Percentiles rank a stretch among this genome's conserved stretches.
Conservation (phyloP, 2,329 filamentous ascomycete genomes). For the Aschersonia sp. region DNA sequence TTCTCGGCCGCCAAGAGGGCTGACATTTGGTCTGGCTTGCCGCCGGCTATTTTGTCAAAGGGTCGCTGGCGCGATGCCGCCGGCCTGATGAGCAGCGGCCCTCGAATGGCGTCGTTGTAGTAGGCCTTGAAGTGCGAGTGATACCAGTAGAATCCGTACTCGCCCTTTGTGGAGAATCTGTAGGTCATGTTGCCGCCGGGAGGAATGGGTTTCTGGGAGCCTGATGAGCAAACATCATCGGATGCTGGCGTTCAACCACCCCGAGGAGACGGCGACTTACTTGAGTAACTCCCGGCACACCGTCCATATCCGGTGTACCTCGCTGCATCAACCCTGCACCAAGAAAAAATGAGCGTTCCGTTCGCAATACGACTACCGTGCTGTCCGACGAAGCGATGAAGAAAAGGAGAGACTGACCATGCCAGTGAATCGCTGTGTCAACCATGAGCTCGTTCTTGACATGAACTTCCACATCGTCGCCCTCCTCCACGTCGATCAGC, state of each 20-base stretch:
- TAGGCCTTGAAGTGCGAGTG: conserved; percentile 4
- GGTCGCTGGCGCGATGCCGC: conserved; percentile 1
- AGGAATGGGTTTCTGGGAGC: neutral
- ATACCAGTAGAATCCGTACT: conserved; percentile 5
- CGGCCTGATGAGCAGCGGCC: conserved; percentile 1
- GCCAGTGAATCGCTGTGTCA: neutral
- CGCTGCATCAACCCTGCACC: conserved; percentile 1
- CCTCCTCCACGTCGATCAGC: conserved; percentile 4
- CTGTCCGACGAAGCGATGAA: no score
- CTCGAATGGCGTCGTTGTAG: conserved; percentile 4
- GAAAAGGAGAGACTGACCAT: neutral
- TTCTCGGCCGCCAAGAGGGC: conserved; percentile 1
- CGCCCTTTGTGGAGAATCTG: conserved; percentile 1
- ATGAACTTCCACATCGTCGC: conserved; percentile 2
- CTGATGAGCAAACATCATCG: neutral
- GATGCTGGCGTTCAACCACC: no score
- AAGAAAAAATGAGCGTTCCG: no score
- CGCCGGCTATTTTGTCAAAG: neutral
- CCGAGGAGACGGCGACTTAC: neutral
- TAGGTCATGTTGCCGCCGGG: conserved; percentile 2
- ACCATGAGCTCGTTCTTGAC: conserved; percentile 3
- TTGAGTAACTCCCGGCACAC: conserved; percentile 3
- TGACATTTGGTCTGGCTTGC: neutral
- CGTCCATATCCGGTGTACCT: conserved; percentile 2
- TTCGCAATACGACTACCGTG: no score